Base-by-base conservation (phyloP, 108 stramenopile genomes). In the Parietichytrium sp. region DNA sequence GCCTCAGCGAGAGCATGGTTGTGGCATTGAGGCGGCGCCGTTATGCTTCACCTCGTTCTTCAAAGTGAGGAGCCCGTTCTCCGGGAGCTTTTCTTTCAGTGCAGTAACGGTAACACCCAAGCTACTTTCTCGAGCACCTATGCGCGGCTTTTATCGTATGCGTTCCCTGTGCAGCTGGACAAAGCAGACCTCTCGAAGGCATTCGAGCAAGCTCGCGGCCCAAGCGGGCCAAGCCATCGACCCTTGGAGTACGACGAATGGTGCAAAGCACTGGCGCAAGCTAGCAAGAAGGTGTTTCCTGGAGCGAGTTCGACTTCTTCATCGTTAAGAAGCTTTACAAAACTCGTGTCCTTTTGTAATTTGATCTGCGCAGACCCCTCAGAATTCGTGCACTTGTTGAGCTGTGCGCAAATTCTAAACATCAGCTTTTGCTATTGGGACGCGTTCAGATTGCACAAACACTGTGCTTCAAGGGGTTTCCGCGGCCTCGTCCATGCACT, bases 351-450 rank as follows among this genome's bases (percentile, higher is more conserved):
- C 38, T 72, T 72, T 27, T 33, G 38, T 6, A 72, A 12, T 27
- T 42, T 10, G 10, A 13, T 72, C n/a, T 72, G 61, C 42, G 38
- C 38, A 10, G 45, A 27, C 20, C 38, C 42, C 6, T 33, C 36
- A 20, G 61, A 72, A n/a, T 72, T 72, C 45, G 42, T 72, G 33
- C 61, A 72, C 2, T 33, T 42, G 33, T 25, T 72, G 0, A 72
- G 33, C 3, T 72, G 61, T 27, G 61, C 45, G 10, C 38, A 42
- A 6, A 42, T 72, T 1, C 61, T 72, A n/a, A 72, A 72, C 20
- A 72, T 72, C 10, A 45, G 38, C 33, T 72, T 72, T 72, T 72
- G 61, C 61, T 72, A 72, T 27, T 72, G 61, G 61, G 61, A 72
- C 3, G 61, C 61, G n/a, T 72, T 45, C 20, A 33, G 61, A 6